Evolutionary conservation across 345 rosid species (phyloP).

Genomic region (Isatis tinctoria): DNA sequence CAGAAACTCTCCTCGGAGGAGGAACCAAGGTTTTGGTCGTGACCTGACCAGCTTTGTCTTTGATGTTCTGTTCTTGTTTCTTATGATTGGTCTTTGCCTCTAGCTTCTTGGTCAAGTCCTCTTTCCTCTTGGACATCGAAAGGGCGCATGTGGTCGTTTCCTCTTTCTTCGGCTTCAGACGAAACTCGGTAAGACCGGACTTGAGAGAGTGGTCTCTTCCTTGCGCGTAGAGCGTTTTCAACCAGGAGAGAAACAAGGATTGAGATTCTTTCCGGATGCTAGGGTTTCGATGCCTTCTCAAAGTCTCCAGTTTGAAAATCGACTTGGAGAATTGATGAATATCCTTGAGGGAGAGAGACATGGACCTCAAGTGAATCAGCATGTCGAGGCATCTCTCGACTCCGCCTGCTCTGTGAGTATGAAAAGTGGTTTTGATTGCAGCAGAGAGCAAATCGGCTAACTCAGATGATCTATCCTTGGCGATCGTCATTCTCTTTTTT

Average conservation of each 20-base stretch:
- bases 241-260: slow-evolving; percentile 16
- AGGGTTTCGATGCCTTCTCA: slow-evolving; percentile 12
- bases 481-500: background rate
- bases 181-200: background rate
- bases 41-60: background rate
- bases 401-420: background rate
- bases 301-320: background rate
- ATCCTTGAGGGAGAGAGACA: background rate
- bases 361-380: background rate
- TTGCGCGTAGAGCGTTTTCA: background rate
- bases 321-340: background rate
- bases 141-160: background rate
- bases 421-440: background rate
- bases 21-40: background rate
- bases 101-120: background rate
- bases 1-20: background rate
- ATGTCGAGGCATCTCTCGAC: slow-evolving; percentile 1
- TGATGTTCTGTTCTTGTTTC: background rate
- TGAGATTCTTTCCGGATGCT: slow-evolving; percentile 3
- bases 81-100: background rate
- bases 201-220: background rate
- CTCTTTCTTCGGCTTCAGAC: background rate
- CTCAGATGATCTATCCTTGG: no score
- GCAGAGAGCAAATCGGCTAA: background rate
- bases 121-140: background rate